Conservation (phyloP, 306 rosid genomes). For the Luffa aegyptiaca region DNA sequence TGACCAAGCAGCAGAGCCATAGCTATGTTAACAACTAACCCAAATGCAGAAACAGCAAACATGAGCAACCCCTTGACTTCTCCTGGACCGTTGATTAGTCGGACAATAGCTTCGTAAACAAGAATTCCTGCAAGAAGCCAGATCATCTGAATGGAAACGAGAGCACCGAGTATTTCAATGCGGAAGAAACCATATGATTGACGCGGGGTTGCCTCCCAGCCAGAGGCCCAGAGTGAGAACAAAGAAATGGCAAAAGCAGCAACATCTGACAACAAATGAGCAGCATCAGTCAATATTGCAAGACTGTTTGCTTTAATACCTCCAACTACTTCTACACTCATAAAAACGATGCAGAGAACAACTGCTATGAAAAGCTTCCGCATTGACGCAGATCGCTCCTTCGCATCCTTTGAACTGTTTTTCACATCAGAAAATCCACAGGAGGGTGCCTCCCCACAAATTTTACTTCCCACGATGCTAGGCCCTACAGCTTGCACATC, state of each 20-base stretch:
- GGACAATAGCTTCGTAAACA: conserved; percentile 44
- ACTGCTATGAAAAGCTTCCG: conserved; percentile 43
- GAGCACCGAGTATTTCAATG: conserved; percentile 51
- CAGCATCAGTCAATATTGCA: conserved; percentile 61
- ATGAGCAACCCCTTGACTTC: conserved; percentile 49
- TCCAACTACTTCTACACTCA: conserved; percentile 50
- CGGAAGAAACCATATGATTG: conserved; percentile 57
- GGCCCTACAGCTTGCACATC: conserved; percentile 22
- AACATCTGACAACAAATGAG: conserved; percentile 50
- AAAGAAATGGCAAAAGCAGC: conserved; percentile 57
- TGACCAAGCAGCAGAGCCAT: conserved; percentile 52
- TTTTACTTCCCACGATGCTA: conserved; percentile 26
- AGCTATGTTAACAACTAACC: conserved; percentile 39
- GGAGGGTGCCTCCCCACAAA: conserved; percentile 47
- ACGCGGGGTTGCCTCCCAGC: conserved; percentile 61
- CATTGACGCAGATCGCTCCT: conserved; percentile 43
- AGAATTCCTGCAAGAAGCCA: conserved; percentile 66
- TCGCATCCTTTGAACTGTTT: conserved; percentile 32
- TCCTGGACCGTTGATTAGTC: conserved; percentile 33
- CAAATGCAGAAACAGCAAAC: conserved; percentile 48
- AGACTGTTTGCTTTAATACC: conserved; percentile 58
- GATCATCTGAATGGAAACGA: conserved; percentile 56
- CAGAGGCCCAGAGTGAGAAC: conserved; percentile 52
- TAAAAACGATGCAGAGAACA: conserved; percentile 35
- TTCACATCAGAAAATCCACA: conserved; percentile 47